Conservation (phyloP, 2,329 filamentous ascomycete genomes). For the Talaromyces albobiverticillius region DNA sequence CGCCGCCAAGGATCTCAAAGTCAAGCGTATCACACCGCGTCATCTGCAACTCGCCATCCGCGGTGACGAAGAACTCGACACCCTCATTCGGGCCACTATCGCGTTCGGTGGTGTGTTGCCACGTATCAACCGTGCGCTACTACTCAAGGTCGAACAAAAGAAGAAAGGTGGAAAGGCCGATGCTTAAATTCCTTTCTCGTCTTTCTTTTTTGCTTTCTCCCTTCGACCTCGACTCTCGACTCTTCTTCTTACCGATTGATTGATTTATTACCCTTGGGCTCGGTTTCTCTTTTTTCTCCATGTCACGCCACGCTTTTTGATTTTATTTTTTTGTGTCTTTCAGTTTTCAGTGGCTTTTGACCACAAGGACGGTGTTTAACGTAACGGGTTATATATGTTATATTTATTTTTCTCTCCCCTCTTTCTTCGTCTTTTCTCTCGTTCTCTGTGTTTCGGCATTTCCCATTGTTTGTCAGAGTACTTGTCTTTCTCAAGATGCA, state of each 20-base stretch:
- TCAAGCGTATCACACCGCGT: conserved; percentile 98
- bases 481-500: neutral
- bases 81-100: conserved; percentile 94
- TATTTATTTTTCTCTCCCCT: neutral
- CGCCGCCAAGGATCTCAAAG: conserved; percentile 98
- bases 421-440: neutral
- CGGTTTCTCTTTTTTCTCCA: conserved; percentile 9
- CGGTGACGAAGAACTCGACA: conserved; percentile 97
- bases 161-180: conserved; percentile 71
- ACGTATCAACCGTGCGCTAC: conserved; percentile 95
- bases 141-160: conserved; percentile 97
- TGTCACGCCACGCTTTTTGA: conserved; percentile 19
- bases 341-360: conserved; percentile 1
- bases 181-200: conserved; percentile 17
- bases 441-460: too few relatives aligned
- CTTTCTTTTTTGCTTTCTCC: conserved; percentile 18
- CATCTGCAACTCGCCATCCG: conserved; percentile 97
- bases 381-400: conserved; percentile 2
- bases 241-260: neutral
- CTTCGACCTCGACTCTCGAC: conserved; percentile 6
- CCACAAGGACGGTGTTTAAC: conserved; percentile 11
- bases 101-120: conserved; percentile 97
- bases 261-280: conserved; percentile 5
- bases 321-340: conserved; percentile 17
- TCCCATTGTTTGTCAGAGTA: too few relatives aligned